These are phyloP conservation scores for Spathaspora arborariae DNA, from an alignment of 805 yeast genomes.

Conservation along the genomic window DNA sequence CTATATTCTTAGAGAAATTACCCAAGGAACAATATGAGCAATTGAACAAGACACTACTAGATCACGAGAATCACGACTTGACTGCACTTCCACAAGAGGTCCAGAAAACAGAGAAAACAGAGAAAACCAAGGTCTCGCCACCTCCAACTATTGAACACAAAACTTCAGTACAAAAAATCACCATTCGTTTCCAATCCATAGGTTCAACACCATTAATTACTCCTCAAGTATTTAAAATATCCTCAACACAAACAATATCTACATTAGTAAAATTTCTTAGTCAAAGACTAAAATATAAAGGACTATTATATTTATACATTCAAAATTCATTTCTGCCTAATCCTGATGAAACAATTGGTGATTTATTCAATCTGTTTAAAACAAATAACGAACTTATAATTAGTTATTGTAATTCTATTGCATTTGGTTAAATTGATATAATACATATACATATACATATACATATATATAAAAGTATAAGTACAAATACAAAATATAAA, in stretches of 20 bases:
- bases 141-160: background rate
- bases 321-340: conserved; percentile 40
- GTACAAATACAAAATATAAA: background rate
- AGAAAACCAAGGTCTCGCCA: background rate
- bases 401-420: conserved; percentile 36
- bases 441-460: background rate
- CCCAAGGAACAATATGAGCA: conserved; percentile 9
- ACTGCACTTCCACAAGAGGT: too few relatives aligned
- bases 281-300: conserved; percentile 29
- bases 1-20: conserved; percentile 12
- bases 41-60: conserved; percentile 7
- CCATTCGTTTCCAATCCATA: conserved; percentile 55
- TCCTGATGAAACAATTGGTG: conserved; percentile 37
- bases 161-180: conserved; percentile 25
- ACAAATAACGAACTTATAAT: conserved; percentile 34
- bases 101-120: background rate
- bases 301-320: conserved; percentile 28
- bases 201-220: conserved; percentile 51
- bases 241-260: conserved; percentile 43
- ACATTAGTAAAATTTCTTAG: conserved; percentile 44
- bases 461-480: too few relatives aligned
- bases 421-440: conserved; percentile 30
- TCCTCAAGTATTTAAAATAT: conserved; percentile 50
- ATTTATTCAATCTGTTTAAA: conserved; percentile 25
- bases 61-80: background rate